Conservation (phyloP, 495 filamentous ascomycete genomes). For the Hypoxylon rickii region DNA sequence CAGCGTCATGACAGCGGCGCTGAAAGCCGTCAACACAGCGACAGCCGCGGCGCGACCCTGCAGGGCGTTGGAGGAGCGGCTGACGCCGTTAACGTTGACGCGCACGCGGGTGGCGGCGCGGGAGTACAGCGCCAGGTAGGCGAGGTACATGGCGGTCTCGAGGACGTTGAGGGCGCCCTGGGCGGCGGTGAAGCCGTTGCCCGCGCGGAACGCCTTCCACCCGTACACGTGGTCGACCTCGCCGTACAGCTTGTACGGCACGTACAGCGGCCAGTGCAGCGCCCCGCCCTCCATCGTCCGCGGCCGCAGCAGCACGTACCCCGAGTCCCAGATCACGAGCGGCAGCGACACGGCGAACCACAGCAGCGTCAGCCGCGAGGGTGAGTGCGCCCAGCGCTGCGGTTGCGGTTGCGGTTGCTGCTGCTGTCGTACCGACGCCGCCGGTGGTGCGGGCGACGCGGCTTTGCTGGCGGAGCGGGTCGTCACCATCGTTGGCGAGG, state of each 20-base stretch:
- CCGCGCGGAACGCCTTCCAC: conserved; percentile 70
- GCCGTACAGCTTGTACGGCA: conserved; percentile 82
- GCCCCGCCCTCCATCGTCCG: conserved; percentile 80
- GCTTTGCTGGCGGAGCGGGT: conserved; percentile 38
- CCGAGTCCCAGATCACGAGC: conserved; percentile 80
- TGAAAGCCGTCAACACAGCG: conserved; percentile 70
- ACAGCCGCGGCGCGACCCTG: conserved; percentile 62
- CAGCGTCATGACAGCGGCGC: conserved; percentile 76
- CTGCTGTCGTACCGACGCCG: not conserved
- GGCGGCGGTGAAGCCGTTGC: conserved; percentile 79
- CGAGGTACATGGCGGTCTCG: conserved; percentile 72
- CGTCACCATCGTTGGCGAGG: conserved; percentile 29
- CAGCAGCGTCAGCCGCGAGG: conserved; percentile 63
- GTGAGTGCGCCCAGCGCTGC: conserved; percentile 66
- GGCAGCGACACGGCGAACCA: conserved; percentile 84
- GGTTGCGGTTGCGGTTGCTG: not conserved
- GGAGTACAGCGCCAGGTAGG: conserved; percentile 68
- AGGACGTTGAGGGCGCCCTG: conserved; percentile 74
- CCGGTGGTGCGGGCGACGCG: conserved; percentile 2
- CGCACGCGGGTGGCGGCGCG: conserved; percentile 45
- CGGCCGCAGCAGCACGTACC: conserved; percentile 81
- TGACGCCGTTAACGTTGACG: conserved; percentile 15
- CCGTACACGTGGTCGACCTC: conserved; percentile 85
- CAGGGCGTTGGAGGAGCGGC: conserved; percentile 48
- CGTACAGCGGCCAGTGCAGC: conserved; percentile 75